Evolutionary conservation across 1,284 basidiomycete genomes (phyloP), one percentile per base, ranked within the genome.

Genomic region (Ceratorhiza oryzae-sativae): DNA sequence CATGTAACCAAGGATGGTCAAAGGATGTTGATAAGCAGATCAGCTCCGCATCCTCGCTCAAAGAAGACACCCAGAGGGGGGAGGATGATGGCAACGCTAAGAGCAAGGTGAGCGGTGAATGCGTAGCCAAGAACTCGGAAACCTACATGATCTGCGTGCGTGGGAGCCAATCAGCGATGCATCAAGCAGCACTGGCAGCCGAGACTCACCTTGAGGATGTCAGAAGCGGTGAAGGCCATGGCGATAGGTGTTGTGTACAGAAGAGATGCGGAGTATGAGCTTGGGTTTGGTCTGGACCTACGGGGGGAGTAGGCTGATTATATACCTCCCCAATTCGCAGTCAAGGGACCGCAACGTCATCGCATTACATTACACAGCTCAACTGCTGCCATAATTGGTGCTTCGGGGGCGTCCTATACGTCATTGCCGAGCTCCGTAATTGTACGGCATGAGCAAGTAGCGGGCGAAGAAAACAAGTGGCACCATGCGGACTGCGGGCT

Each of bases 21-120:
- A 80, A 85, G 80, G 73, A 93, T 86, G 82, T 92, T 93, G 82
- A 95, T 93, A 75, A 93, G 41, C 55, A 93, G 79, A 79, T 93
- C 91, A 42, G 85, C 86, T 49, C 83, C 82, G 78, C 90, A 92
- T 25, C 91, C 92, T 73, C 88, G 84, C 80, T 93, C 91, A 18
- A 94, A 80, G 81, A 92, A 91, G 12, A 94, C 92, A 71, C 88
- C 91, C 1, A 94, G 77, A 71, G 92, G 92, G 4, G 92, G 92
- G 23, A 93, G 76, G 79, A 93, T 77, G 80, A 93, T 84, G 73
- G 91, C 91, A 73, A 88, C 77, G 73, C 25, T 68, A 23, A 51
- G 39, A 53, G 60, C 39, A 23, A 13, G 23, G 58, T 9, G 61
- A 62, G 46, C 15, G 45, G 23, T 6, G 15, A 2, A 30, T 41